Evolutionary conservation across 2,329 filamentous ascomycete species (phyloP), one percentile per base, ranked within the genome.

Genomic region (Colletotrichum lindemuthianum): DNA sequence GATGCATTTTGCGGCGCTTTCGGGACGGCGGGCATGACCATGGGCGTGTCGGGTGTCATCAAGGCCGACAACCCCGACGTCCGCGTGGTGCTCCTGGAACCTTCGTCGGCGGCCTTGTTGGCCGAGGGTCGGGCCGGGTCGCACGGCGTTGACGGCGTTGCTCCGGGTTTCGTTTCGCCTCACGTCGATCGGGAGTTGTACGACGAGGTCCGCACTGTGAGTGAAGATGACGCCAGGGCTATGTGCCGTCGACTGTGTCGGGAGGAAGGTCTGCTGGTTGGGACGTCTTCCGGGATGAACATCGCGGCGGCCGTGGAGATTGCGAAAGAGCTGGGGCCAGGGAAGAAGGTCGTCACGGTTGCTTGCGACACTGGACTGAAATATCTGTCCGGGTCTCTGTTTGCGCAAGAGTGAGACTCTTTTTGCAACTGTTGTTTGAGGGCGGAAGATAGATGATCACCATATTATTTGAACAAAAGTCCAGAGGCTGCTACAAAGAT

Each of bases 1-100:
- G 65, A 60, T 10, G 61, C 24, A 4, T 68, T 68, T 9, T 68
- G 67, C 6, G 65, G 52, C 13, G 61, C 65, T 8, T 39, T 67
- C 10, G 67, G 67, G 2, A 60, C 51, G 1, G 61, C 67, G 6
- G 65, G 67, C 9, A 54, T 68, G 39, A 43, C 40, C 13, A 66
- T 65, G 40, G 67, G 65, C 6, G 66, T 65, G 6, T 49, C 67
- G 2, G 33, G 9, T 6, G 40, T 52, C 10, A 9, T 63, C 2
- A 66, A 58, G 32, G 47, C 47, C 10, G 11, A 24, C 1, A 9
- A 40, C 2, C 32, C n/a, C 4, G 40, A 60, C 9, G 56, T 59
- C 3, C 45, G 44, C 11, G n/a, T 66, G 0, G 43, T 66, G n/a
- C 36, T 45, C 2, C 59, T 66, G 7, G 63, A 66, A 53, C 59